These are phyloP conservation scores for Tricholomella constricta DNA, from an alignment of 768 basidiomycete genomes.

Conservation along the genomic window DNA sequence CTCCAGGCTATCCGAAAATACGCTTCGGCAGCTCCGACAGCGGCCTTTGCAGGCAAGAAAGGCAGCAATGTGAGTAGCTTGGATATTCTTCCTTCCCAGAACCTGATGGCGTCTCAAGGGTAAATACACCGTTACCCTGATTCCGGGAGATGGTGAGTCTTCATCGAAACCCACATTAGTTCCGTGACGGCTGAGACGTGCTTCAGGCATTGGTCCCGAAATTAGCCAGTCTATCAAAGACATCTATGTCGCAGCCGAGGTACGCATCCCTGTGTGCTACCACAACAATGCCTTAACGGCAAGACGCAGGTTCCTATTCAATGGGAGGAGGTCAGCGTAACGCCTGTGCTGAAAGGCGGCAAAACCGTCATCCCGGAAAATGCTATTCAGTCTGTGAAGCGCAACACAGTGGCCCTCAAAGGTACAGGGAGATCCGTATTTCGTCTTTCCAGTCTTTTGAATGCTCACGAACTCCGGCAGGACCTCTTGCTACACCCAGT, in stretches of 20 bases:
- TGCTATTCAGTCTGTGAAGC: constrained; percentile 90
- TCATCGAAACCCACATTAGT: constrained; percentile 5
- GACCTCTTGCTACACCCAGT: constrained; percentile 98
- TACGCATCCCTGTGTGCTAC: constrained; percentile 30
- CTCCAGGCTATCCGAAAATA: constrained; percentile 45
- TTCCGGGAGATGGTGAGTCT: constrained; percentile 89
- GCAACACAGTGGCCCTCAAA: constrained; percentile 97
- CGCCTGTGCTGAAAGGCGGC: constrained; percentile 89
- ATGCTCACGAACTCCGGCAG: constrained; percentile 36
- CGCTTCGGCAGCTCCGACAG: constrained; percentile 81
- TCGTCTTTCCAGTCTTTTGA: not conserved
- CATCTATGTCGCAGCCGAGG: constrained; percentile 89
- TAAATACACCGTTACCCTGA: constrained; percentile 94
- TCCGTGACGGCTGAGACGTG: constrained; percentile 13
- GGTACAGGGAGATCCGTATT: constrained; percentile 72
- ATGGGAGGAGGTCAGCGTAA: constrained; percentile 99
- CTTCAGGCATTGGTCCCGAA: constrained; percentile 94
- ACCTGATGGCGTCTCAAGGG: constrained; percentile 54
- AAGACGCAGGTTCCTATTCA: constrained; percentile 83
- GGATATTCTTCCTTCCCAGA: not conserved
- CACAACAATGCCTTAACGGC: not conserved
- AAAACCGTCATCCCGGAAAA: constrained; percentile 95
- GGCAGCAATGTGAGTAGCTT: constrained; percentile 70
- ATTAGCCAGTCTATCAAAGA: constrained; percentile 95
- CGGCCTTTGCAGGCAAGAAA: constrained; percentile 90